A percentile compares a stretch with the other conserved stretches of the same genome.
Evolutionary conservation across 2,329 filamentous ascomycete genomes (phyloP).

Genomic region (Xylariaceae sp.): DNA sequence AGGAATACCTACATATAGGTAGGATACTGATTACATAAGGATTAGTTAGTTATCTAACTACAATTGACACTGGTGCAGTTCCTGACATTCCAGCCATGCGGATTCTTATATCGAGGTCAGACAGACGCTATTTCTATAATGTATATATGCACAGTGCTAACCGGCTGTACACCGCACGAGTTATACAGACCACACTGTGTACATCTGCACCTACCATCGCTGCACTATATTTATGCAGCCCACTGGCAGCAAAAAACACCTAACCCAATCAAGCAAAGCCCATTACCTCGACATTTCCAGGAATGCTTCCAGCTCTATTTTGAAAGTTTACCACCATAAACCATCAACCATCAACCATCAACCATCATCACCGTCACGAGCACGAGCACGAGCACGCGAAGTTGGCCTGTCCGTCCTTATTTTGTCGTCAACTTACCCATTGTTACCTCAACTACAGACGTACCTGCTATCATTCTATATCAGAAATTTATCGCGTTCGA

Average conservation of each 20-base stretch:
- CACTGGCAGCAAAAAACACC: background rate
- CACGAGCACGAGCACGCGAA: background rate
- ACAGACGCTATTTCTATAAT: too few species aligned
- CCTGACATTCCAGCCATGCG: too few species aligned
- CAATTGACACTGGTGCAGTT: too few species aligned
- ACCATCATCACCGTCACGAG: background rate
- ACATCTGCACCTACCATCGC: background rate
- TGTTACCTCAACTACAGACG: too few species aligned
- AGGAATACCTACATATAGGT: too few species aligned
- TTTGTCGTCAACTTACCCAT: background rate
- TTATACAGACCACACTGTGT: too few species aligned
- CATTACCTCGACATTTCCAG: background rate
- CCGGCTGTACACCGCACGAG: too few species aligned
- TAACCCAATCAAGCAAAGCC: background rate
- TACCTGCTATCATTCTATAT: background rate
- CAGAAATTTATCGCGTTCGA: background rate
- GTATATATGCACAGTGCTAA: too few species aligned
- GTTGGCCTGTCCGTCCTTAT: background rate
- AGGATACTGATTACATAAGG: too few species aligned
- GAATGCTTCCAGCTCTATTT: background rate
- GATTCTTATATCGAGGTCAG: too few species aligned
- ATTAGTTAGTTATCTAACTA: too few species aligned
- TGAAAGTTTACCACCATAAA: constrained; percentile 1
- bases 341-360: background rate
- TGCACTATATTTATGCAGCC: background rate